phyloP scores from a whole-genome alignment of 768 basidiomycete genomes.

The Agaricus bisporus region DNA sequence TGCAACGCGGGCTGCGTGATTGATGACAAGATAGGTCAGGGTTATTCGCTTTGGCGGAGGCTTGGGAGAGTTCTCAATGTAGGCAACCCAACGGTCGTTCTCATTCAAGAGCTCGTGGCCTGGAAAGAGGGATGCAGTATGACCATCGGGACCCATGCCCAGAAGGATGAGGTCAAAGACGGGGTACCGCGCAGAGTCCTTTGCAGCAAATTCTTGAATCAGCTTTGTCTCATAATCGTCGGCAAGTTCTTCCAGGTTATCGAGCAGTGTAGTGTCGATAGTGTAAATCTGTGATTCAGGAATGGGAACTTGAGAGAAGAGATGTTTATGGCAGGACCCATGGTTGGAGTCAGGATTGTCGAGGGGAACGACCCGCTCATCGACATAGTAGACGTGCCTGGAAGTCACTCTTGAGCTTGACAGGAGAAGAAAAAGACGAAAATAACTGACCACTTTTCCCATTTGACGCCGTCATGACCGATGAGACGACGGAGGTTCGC shows the following conservation, averaged over 20 bases:
- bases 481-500: slow-evolving; percentile 72
- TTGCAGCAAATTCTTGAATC: slow-evolving; percentile 86
- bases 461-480: slow-evolving; percentile 59
- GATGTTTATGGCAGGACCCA: slow-evolving; percentile 57
- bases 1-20: slow-evolving; percentile 80
- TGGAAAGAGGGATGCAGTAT: slow-evolving; percentile 96
- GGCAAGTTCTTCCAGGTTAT: slow-evolving; percentile 74
- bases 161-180: slow-evolving; percentile 96
- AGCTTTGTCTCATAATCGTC: slow-evolving; percentile 81
- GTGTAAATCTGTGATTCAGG: slow-evolving; percentile 73
- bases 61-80: slow-evolving; percentile 90
- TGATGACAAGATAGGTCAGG: slow-evolving; percentile 86
- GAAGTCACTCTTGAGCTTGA: background rate
- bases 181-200: slow-evolving; percentile 93
- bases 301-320: slow-evolving; percentile 83
- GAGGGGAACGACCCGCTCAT: slow-evolving; percentile 92
- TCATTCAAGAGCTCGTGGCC: slow-evolving; percentile 82
- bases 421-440: background rate
- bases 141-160: slow-evolving; percentile 97
- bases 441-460: slow-evolving; percentile 83
- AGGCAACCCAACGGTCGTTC: slow-evolving; percentile 91
- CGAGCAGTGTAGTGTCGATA: slow-evolving; percentile 61
- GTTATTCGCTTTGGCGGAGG: slow-evolving; percentile 88
- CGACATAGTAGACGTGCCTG: slow-evolving; percentile 97
- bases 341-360: slow-evolving; percentile 94